Percentiles rank a stretch among this genome's conserved stretches.
These are phyloP conservation scores for Wickerhamomyces strasburgensis DNA, from an alignment of 805 yeast species.

Conservation along the genomic window DNA sequence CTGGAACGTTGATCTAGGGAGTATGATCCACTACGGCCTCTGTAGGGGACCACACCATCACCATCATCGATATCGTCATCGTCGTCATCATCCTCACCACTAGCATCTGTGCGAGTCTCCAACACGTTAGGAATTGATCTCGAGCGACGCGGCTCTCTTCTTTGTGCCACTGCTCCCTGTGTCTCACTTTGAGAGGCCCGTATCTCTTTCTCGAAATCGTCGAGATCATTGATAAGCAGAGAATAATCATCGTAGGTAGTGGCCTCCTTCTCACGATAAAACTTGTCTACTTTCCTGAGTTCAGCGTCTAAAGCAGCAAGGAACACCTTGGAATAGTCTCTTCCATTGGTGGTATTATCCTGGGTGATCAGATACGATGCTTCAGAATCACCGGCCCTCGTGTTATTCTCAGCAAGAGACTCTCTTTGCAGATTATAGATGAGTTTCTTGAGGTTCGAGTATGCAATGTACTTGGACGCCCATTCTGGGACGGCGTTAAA, in stretches of 20 bases:
- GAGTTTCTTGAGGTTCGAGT: constrained; percentile 79
- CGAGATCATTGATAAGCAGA: constrained; percentile 55
- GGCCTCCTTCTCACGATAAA: constrained; percentile 66
- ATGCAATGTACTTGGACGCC: constrained; percentile 88
- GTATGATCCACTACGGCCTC: constrained; percentile 22
- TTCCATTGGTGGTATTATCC: constrained; percentile 26
- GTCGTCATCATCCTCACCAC: constrained; percentile 19
- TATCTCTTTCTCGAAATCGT: constrained; percentile 44
- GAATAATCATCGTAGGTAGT: constrained; percentile 49
- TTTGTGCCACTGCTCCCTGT: background rate
- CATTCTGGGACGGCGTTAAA: constrained; percentile 98
- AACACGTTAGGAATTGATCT: constrained; percentile 16
- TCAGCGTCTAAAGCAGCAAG: constrained; percentile 72
- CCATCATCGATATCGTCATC: constrained; percentile 29
- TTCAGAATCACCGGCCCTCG: constrained; percentile 19
- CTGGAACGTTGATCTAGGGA: constrained; percentile 17
- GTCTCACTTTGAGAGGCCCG: constrained; percentile 8
- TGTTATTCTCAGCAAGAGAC: constrained; percentile 16
- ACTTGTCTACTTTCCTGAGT: constrained; percentile 66
- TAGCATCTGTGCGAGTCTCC: background rate
- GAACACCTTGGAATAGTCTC: constrained; percentile 57
- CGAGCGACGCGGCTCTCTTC: constrained; percentile 9
- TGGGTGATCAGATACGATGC: constrained; percentile 28
- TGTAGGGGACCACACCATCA: constrained; percentile 11
- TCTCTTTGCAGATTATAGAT: constrained; percentile 81